Conservation (phyloP, 305 asterid genomes). For the Fraxinus sp. region DNA sequence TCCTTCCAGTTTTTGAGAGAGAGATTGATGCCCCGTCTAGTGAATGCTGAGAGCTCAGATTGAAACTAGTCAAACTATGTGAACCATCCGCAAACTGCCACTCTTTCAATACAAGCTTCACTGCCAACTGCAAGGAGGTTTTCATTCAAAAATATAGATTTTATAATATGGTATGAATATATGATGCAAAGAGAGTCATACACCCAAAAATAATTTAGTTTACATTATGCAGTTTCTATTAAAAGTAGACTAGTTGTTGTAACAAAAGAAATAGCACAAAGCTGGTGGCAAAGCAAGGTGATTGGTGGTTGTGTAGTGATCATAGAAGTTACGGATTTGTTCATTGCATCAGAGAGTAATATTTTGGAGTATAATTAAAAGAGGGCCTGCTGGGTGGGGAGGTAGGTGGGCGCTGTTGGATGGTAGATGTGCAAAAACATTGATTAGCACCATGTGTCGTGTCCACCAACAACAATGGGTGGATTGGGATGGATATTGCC, state of each 20-base stretch:
- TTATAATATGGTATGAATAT: background rate
- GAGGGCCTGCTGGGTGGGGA: background rate
- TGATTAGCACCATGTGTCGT: background rate
- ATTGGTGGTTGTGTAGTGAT: background rate
- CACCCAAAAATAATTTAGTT: background rate
- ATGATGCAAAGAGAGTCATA: background rate
- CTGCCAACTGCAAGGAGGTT: constrained; percentile 62
- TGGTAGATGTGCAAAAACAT: background rate
- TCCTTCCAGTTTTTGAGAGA: constrained; percentile 73
- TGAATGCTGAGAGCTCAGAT: constrained; percentile 48
- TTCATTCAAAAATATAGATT: background rate
- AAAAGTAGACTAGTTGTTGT: background rate
- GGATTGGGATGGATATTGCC: background rate
- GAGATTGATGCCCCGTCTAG: constrained; percentile 47
- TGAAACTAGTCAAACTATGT: constrained; percentile 44
- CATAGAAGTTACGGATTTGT: background rate
- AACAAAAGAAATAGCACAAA: background rate
- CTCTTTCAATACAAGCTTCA: constrained; percentile 82
- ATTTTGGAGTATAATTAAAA: background rate
- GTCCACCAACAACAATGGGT: background rate
- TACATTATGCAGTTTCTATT: background rate
- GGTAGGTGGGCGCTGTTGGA: background rate
- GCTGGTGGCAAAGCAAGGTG: background rate
- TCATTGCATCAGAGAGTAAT: background rate
- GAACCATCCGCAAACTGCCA: constrained; percentile 97